phyloP scores from a whole-genome alignment of 768 basidiomycete species.

The Suillus brevipes region DNA sequence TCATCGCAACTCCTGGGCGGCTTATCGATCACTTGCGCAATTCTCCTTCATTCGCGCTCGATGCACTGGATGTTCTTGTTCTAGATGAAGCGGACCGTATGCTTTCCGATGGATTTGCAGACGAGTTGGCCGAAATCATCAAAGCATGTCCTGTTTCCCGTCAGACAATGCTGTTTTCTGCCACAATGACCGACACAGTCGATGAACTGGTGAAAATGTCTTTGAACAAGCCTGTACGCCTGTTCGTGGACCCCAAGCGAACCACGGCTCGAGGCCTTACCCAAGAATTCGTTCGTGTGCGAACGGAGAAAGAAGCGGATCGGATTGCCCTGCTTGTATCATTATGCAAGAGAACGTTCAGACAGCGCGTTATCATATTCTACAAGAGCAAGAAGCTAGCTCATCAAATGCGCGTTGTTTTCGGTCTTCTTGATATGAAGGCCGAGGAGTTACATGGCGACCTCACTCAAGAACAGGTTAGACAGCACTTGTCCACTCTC shows the following conservation, averaged over 20 bases:
- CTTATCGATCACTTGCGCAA: constrained; percentile 97
- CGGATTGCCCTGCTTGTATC: constrained; percentile 75
- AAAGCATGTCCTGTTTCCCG: constrained; percentile 83
- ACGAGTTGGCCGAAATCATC: constrained; percentile 93
- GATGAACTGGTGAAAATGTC: constrained; percentile 93
- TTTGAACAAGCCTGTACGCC: constrained; percentile 86
- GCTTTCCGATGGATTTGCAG: constrained; percentile 93
- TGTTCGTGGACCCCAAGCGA: constrained; percentile 95
- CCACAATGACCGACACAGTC: constrained; percentile 97
- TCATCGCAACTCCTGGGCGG: constrained; percentile 97
- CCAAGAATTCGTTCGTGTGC: constrained; percentile 94
- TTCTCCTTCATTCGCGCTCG: constrained; percentile 89
- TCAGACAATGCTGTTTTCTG: constrained; percentile 98
- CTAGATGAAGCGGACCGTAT: constrained; percentile 98
- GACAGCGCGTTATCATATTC: constrained; percentile 84
- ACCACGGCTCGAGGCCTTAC: constrained; percentile 81
- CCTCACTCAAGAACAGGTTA: constrained; percentile 91
- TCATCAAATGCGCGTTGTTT: constrained; percentile 95
- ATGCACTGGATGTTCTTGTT: constrained; percentile 89
- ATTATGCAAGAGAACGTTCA: constrained; percentile 88
- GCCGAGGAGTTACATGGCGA: constrained; percentile 95
- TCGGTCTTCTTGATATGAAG: constrained; percentile 84
- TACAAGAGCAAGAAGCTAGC: constrained; percentile 95
- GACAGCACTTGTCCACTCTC: constrained; percentile 12
- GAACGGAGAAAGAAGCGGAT: constrained; percentile 74